Evolutionary conservation across 495 filamentous ascomycete species (phyloP), one percentile per base, ranked within the genome.

Genomic region (Astrocystis sublimbata): DNA sequence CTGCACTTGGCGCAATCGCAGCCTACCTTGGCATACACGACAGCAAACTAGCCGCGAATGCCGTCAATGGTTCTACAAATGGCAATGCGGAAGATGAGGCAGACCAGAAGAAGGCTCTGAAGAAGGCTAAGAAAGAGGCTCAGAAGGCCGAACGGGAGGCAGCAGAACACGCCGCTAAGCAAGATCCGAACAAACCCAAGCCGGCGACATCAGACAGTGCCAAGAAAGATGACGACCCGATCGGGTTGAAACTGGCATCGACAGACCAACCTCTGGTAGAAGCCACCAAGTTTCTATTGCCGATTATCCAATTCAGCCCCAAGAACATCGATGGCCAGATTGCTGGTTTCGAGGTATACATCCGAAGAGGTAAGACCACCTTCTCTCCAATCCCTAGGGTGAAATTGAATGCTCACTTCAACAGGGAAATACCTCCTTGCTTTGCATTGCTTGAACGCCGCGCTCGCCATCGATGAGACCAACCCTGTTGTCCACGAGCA

Each of bases 51-150:
- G 71, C 78, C n/a, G 65, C 77, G 21, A 88, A 87, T 58, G 86
- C 86, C 24, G 66, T 77, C 30, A 76, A 78, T 58, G 80, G 79
- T 31, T 69, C 73, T 35, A 71, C 76, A 9, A 80, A 73, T 5
- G 75, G 79, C 50, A 83, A 83, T 21, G 80, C 78, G 6, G 80
- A 82, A 41, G 86, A 88, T 49, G 83, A 84, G 1, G 84, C 85
- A 4, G 92, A 97, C 68, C 83, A 84, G 57, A 98, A 96, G 83
- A 98, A 96, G 80, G 92, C 92, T 1, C 79, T 90, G 38, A 97
- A 97, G 83, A 98, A 98, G 79, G 93, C 93, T 2, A 93, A 88
- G 78, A 93, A 91, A 75, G 94, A 97, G 66, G 89, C 90, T 10
- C 89, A 94, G 67, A 92, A 89, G 67, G 82, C 83, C 7, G 92